Conservation (phyloP, 2,329 filamentous ascomycete genomes). For the Tolypocladium capitatum region DNA sequence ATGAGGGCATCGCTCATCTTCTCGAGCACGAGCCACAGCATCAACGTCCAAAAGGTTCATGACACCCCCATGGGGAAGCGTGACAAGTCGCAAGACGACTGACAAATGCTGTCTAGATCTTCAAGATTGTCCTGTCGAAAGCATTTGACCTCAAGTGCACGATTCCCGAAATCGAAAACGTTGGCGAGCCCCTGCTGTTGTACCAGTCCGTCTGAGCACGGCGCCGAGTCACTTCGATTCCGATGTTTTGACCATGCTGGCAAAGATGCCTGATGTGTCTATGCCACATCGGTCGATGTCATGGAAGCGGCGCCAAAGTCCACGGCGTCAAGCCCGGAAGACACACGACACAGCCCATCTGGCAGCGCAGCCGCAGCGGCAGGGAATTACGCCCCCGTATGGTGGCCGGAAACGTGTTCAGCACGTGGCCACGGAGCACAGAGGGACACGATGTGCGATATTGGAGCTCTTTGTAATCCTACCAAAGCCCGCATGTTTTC, state of each 20-base stretch:
- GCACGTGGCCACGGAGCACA: not conserved
- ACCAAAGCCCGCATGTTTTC: not conserved
- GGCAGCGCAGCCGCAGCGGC: not conserved
- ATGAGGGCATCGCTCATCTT: constrained; percentile 98
- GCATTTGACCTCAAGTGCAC: constrained; percentile 98
- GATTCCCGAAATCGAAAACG: constrained; percentile 96
- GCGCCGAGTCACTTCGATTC: not conserved
- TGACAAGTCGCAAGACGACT: not conserved
- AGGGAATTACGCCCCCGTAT: not conserved
- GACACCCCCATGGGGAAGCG: constrained; percentile 3
- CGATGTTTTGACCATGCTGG: not conserved
- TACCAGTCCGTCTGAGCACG: constrained; percentile 51
- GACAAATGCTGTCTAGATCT: constrained; percentile 52
- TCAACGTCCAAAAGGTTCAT: constrained; percentile 95
- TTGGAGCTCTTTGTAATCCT: not conserved
- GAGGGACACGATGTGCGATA: not conserved
- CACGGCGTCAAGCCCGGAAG: not conserved
- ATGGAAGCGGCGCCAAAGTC: not conserved
- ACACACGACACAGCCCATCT: not conserved
- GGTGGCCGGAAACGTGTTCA: not conserved
- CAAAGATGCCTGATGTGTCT: not conserved
- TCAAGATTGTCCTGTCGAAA: constrained; percentile 98
- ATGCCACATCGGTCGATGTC: not conserved
- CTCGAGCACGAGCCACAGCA: constrained; percentile 96
- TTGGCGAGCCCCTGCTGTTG: constrained; percentile 86